These are phyloP conservation scores for Chlorella sp. DNA, from an alignment of 139 green algal genomes.

Conservation along the genomic window DNA sequence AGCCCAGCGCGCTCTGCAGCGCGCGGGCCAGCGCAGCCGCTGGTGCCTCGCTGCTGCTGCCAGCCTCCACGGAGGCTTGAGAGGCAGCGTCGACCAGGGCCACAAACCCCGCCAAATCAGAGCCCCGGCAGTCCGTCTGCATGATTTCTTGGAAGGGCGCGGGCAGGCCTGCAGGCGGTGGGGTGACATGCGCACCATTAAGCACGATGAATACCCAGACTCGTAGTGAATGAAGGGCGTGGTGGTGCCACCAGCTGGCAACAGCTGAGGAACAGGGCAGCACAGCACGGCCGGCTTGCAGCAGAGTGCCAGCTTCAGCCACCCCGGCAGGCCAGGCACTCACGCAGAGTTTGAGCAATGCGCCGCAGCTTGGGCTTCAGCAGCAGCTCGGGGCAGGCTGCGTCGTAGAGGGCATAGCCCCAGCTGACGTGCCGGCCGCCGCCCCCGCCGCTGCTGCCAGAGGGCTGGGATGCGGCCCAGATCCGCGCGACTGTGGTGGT, in stretches of 20 bases:
- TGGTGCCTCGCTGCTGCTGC: not conserved
- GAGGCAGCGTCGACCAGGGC: not conserved
- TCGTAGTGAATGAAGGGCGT: not conserved
- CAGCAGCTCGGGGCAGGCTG: slow-evolving; percentile 27
- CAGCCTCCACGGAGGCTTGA: no score
- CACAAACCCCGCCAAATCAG: not conserved
- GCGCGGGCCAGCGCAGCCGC: not conserved
- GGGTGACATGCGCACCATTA: not conserved
- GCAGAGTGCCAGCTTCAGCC: not conserved
- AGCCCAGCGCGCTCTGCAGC: not conserved
- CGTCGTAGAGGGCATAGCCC: slow-evolving; percentile 29
- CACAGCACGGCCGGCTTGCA: not conserved
- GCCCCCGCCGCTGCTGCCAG: not conserved
- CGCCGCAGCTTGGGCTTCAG: slow-evolving; percentile 26
- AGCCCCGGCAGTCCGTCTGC: slow-evolving; percentile 28
- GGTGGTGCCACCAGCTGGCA: not conserved
- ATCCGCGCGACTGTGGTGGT: not conserved
- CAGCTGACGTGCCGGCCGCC: not conserved
- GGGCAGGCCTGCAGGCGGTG: slow-evolving; percentile 1
- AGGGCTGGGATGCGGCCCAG: slow-evolving; percentile 14
- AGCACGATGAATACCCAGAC: not conserved
- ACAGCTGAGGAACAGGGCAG: not conserved
- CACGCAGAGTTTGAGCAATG: not conserved
- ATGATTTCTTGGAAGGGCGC: slow-evolving; percentile 9
- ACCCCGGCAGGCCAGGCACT: not conserved